Conservation (phyloP, 495 filamentous ascomycete species). For the Apiosordaria backusii region DNA sequence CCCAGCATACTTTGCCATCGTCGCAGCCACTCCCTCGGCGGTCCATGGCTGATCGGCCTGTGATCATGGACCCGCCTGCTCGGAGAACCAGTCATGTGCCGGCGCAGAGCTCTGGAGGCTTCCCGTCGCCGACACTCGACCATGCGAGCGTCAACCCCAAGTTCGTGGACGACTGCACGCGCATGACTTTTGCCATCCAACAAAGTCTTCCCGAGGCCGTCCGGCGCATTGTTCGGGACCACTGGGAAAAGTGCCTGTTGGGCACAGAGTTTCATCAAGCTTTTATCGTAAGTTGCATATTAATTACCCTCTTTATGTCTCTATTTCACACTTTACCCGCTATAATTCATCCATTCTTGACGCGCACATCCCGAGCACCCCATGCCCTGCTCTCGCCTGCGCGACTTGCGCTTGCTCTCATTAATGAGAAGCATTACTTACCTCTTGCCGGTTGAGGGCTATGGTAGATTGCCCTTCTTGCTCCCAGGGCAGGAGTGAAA, state of each 20-base stretch:
- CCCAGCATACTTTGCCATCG: conserved; percentile 5
- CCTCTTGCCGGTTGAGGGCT: neutral
- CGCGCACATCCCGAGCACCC: neutral
- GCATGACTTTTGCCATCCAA: conserved; percentile 40
- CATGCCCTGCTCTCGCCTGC: neutral
- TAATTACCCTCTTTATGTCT: neutral
- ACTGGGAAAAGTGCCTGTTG: conserved; percentile 50
- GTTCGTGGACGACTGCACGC: conserved; percentile 41
- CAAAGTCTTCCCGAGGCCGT: conserved; percentile 44
- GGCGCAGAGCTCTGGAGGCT: conserved; percentile 23
- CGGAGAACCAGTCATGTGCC: conserved; percentile 22
- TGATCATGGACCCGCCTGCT: conserved; percentile 42
- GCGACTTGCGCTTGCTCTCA: neutral
- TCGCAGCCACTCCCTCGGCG: neutral
- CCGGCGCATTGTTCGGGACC: conserved; percentile 42
- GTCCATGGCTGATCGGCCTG: conserved; percentile 25
- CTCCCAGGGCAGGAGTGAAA: neutral
- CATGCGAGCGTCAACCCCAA: conserved; percentile 37
- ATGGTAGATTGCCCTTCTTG: neutral
- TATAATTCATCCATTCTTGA: neutral
- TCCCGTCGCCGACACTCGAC: conserved; percentile 39
- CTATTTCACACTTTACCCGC: neutral
- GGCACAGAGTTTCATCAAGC: conserved; percentile 50
- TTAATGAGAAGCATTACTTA: neutral
- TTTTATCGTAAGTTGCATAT: conserved; percentile 43